Base-by-base conservation (phyloP, 768 basidiomycete species). In the Mycena vulgaris region DNA sequence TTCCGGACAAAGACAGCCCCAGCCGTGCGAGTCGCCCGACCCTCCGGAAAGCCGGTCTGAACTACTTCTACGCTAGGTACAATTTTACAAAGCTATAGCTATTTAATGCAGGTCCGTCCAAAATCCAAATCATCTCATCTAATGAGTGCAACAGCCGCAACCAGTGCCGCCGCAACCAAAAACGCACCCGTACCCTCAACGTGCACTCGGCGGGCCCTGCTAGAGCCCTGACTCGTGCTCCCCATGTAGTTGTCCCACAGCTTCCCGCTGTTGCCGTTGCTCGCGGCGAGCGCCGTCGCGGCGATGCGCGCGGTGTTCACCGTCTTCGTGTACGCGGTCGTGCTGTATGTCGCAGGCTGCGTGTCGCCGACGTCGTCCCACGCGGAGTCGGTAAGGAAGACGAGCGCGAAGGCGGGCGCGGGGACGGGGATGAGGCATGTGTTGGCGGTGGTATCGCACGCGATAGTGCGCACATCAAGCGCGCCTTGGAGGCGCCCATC, bases 361-460 rank as follows among this genome's bases (percentile, higher is more conserved):
- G 59, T 60, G 17, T 51, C 37, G 6, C 14, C 16, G 2, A 4
- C 28, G 28, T 8, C 51, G 16, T 52, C 30, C 51, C 10, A 5
- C 28, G 31, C 58, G 21, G 27, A 42, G 7, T 33, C 8, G 17
- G 69, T 69, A 39, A 80, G 62, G 73, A 80, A 80, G 30, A 80
- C 74, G n/a, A 80, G 75, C 31, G 79, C 79, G 16, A 75, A 69
- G 23, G 62, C 76, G 8, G 79, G 79, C 2, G 79, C 79, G 30
- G 77, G 78, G 37, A 80, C 75, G 23, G 72, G 69, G 58, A 80
- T 66, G 23, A 58, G 52, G 42, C 79, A 80, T 0, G 73, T 72
- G 37, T 78, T 77, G 58, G 69, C 58, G 30, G 40, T 37, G 5
- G 71, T 60, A 25, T 77, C 70, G 72, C 79, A 80, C 8, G 55